These are phyloP conservation scores for Cyberlindnera nakhonratchasimensis DNA, from an alignment of 805 yeast genomes.

Conservation along the genomic window DNA sequence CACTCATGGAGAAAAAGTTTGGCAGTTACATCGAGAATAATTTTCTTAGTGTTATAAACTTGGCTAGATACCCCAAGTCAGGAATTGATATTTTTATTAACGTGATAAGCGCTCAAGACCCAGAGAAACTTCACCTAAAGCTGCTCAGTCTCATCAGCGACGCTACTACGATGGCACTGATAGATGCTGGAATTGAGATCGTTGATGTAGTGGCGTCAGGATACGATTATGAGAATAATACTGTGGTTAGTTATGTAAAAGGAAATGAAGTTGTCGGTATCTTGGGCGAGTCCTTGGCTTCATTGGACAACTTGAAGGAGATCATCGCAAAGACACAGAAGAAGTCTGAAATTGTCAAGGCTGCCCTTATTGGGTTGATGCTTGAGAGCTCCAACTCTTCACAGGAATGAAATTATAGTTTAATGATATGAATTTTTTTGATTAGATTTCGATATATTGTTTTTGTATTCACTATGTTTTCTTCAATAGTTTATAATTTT, in stretches of 20 bases:
- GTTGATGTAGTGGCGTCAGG: constrained; percentile 74
- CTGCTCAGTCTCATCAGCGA: constrained; percentile 38
- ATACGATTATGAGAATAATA: constrained; percentile 37
- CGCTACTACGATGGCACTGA: constrained; percentile 63
- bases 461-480: not conserved
- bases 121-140: constrained; percentile 31
- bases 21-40: constrained; percentile 38
- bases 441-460: not conserved
- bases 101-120: constrained; percentile 45
- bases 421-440: not conserved
- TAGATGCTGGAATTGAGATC: constrained; percentile 81
- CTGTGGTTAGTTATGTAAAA: constrained; percentile 49
- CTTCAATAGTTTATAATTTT: too few species aligned
- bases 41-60: constrained; percentile 36
- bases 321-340: constrained; percentile 13
- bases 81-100: constrained; percentile 76
- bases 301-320: constrained; percentile 13
- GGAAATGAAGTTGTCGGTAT: constrained; percentile 60
- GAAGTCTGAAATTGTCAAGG: constrained; percentile 13
- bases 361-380: constrained; percentile 13
- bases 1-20: constrained; percentile 42
- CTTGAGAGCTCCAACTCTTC: constrained; percentile 6
- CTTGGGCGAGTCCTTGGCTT: constrained; percentile 41
- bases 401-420: not conserved
- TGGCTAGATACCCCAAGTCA: constrained; percentile 84